phyloP scores from a whole-genome alignment of 208 protist genomes.

The Endotrypanum monterogeii region DNA sequence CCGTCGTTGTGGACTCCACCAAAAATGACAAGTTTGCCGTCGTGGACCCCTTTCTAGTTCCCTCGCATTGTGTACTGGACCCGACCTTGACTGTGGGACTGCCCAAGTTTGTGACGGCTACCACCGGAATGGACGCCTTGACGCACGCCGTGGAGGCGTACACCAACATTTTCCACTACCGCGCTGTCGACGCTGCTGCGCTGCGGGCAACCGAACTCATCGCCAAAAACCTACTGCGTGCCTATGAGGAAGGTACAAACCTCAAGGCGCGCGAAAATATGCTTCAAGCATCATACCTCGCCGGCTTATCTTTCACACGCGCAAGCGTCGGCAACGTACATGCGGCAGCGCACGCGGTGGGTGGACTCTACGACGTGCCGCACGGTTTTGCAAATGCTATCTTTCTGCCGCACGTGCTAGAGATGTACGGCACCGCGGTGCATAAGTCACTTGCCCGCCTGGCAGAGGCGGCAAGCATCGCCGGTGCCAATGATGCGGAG shows the following conservation, averaged over 20 bases:
- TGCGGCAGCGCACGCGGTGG: constrained; percentile 78
- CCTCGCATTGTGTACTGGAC: constrained; percentile 77
- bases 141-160: constrained; percentile 86
- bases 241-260: constrained; percentile 54
- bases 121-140: constrained; percentile 86
- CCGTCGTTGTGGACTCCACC: constrained; percentile 59
- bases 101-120: constrained; percentile 76
- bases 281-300: constrained; percentile 75
- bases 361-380: constrained; percentile 71
- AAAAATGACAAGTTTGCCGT: constrained; percentile 68
- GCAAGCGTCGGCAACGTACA: constrained; percentile 88
- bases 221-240: constrained; percentile 48
- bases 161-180: constrained; percentile 52
- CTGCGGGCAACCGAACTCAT: constrained; percentile 49
- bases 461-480: constrained; percentile 33
- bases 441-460: constrained; percentile 42
- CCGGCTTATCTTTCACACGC: constrained; percentile 86
- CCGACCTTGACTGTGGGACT: constrained; percentile 67
- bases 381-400: constrained; percentile 87
- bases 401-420: constrained; percentile 70
- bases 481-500: constrained; percentile 33
- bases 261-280: constrained; percentile 65
- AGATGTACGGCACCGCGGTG: constrained; percentile 47
- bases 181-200: constrained; percentile 46
- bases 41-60: constrained; percentile 61